Evolutionary conservation across 2,329 filamentous ascomycete genomes (phyloP), one percentile per base, ranked within the genome.

Genomic region (Chrysoporthe deuterocubensis): DNA sequence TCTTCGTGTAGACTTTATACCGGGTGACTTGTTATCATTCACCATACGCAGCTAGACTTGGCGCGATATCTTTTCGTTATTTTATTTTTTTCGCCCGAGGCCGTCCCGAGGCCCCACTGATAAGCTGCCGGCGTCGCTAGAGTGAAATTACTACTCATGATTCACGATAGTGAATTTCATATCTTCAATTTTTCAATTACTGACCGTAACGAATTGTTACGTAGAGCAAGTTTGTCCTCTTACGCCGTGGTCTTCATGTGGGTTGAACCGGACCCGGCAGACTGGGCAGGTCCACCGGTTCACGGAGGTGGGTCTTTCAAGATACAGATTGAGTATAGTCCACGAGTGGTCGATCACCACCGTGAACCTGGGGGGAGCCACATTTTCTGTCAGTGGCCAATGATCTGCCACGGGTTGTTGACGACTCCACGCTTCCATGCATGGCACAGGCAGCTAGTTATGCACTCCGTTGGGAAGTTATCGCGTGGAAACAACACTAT

Each of bases 91-190:
- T 54, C 9, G 50, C 2, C 50, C 26, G 1, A 21, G 50, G 50
- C 9, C 26, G 32, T 21, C 13, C 50, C 50, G 50, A 54, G 16
- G 60, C 48, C 44, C 60, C 60, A 52, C 60, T 50, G 60, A 62
- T 62, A 62, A 62, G 60, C 32, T 50, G 60, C 60, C 60, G 60
- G 60, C 60, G 37, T 18, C 14, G 59, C 44, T 50, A n/a, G 18
- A n/a, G 37, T 52, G 16, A 52, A 52, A 32, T 52, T 52, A 26
- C 50, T 54, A 5, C 5, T 54, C 21, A 62, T 50, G 14, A 52
- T n/a, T 1, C 5, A 52, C 16, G 60, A 50, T 62, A 50, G 37
- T 62, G 44, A 52, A 18, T 37, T 21, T 11, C 32, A 50, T 50
- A 16, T 50, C 26, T 54, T 54, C 2, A 40, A 40, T 54, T 26